phyloP scores from a whole-genome alignment of 305 asterid genomes.

The Coffea humblotiana region DNA sequence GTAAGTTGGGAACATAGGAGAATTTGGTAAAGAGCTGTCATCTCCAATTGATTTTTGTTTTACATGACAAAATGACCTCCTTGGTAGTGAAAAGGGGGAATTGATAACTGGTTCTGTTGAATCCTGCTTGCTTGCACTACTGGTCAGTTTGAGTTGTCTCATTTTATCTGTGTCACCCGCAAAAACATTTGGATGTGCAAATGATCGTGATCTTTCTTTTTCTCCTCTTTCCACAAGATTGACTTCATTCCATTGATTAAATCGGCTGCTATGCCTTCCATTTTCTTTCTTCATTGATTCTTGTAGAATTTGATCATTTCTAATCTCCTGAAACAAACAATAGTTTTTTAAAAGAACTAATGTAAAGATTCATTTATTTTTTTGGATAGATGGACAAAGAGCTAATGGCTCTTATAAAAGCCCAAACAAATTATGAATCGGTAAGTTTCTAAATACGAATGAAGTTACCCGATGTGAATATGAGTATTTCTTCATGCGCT shows the following conservation, averaged over 20 bases:
- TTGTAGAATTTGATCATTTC: conserved; percentile 46
- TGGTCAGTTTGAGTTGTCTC: conserved; percentile 38
- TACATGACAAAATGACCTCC: conserved; percentile 62
- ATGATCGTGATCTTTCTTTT: conserved; percentile 35
- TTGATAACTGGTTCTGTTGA: conserved; percentile 32
- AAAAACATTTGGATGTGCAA: conserved; percentile 32
- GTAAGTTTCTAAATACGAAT: not conserved
- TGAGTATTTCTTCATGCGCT: conserved; percentile 74
- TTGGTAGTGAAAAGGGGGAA: conserved; percentile 56
- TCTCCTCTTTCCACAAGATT: conserved; percentile 32
- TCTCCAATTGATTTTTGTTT: conserved; percentile 60
- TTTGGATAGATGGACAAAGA: not conserved
- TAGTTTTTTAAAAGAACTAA: no score
- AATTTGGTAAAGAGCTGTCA: conserved; percentile 55
- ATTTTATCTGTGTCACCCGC: conserved; percentile 35
- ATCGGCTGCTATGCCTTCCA: conserved; percentile 39
- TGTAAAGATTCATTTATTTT: not conserved
- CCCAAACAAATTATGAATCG: not conserved
- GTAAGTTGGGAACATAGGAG: conserved; percentile 65
- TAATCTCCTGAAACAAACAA: conserved; percentile 47
- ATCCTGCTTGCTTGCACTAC: conserved; percentile 39
- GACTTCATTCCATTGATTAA: conserved; percentile 39
- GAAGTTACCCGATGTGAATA: conserved; percentile 67
- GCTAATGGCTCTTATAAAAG: not conserved
- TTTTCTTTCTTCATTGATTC: conserved; percentile 44